Conservation (phyloP, 805 yeast species). For the Yamadazyma akitaensis region DNA sequence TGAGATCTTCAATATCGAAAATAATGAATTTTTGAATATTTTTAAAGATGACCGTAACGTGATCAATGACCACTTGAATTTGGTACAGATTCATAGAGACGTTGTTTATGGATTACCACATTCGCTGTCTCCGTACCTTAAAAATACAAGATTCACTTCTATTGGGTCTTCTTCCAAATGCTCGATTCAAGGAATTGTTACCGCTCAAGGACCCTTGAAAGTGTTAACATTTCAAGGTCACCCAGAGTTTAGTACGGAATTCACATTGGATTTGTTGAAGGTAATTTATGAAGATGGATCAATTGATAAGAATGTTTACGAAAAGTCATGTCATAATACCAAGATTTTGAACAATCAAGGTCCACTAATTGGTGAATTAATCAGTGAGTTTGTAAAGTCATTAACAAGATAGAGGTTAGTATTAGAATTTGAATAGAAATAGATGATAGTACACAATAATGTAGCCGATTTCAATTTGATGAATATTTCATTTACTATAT, state of each 20-base stretch:
- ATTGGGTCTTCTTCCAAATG: conserved; percentile 59
- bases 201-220: conserved; percentile 40
- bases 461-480: too few species aligned
- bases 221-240: conserved; percentile 83
- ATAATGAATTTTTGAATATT: conserved; percentile 6
- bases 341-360: conserved; percentile 40
- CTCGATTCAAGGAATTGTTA: conserved; percentile 60
- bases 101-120: conserved; percentile 38
- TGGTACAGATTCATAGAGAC: conserved; percentile 39
- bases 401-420: neutral
- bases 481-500: neutral
- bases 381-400: conserved; percentile 27
- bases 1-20: conserved; percentile 25
- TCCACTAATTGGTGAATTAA: conserved; percentile 30
- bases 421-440: neutral
- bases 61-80: conserved; percentile 26
- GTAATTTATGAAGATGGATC: conserved; percentile 14
- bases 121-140: conserved; percentile 10
- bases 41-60: conserved; percentile 8
- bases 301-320: conserved; percentile 25
- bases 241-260: conserved; percentile 64
- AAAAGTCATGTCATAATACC: conserved; percentile 28
- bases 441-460: neutral
- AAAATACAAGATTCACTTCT: conserved; percentile 25
- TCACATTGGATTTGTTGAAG: conserved; percentile 24